phyloP scores from a whole-genome alignment of 176 grass and related monocot species.

The Triticum monococcum region DNA sequence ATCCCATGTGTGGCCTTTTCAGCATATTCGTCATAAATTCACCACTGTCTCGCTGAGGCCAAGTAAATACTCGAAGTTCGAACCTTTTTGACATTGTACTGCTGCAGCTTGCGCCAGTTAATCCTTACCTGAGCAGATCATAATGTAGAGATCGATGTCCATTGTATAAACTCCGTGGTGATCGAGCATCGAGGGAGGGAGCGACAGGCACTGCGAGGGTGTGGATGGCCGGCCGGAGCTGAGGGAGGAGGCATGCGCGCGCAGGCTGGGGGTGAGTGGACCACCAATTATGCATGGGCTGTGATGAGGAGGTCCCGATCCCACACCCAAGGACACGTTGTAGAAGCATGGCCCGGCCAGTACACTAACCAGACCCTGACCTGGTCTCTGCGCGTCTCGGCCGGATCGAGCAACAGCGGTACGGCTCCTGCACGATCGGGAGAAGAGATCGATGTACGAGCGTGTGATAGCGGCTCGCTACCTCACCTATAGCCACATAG shows the following conservation, averaged over 20 bases:
- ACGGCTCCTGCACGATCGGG: neutral
- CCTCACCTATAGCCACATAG: neutral
- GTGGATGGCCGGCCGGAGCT: neutral
- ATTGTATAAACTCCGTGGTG: neutral
- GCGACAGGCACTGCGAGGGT: neutral
- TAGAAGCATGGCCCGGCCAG: conserved; percentile 21
- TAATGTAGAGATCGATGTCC: neutral
- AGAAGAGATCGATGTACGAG: neutral
- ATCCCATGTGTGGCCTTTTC: neutral
- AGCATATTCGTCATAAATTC: neutral
- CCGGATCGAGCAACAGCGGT: neutral
- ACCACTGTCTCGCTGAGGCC: neutral
- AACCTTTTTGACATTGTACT: neutral
- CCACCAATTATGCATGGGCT: conserved; percentile 26
- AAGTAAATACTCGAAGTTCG: neutral
- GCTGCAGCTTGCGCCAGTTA: neutral
- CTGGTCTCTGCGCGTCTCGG: conserved; percentile 6
- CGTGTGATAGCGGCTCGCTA: neutral
- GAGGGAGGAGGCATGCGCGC: neutral
- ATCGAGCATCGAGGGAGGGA: neutral
- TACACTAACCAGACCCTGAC: neutral
- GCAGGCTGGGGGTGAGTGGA: neutral
- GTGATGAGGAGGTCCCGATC: conserved; percentile 13
- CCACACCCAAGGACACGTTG: conserved; percentile 28
- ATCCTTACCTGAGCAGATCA: neutral